Evolutionary conservation across 2,329 filamentous ascomycete genomes (phyloP).

Genomic region (Clonostachys chloroleuca): DNA sequence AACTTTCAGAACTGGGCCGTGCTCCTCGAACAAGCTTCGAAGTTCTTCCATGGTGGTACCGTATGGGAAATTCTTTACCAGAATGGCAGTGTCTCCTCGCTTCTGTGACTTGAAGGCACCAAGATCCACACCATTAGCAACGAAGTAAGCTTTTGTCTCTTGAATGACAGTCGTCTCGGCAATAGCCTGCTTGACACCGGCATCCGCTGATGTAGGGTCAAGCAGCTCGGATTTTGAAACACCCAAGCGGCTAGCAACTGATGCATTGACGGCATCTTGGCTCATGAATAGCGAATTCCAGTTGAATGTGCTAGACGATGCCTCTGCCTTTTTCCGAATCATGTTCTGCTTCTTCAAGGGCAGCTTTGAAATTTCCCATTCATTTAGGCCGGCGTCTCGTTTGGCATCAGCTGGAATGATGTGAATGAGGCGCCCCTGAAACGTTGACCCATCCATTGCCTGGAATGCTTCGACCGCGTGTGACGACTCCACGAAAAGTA

Average conservation of each 20-base stretch:
- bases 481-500: slow-evolving; percentile 70
- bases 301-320: slow-evolving; percentile 76
- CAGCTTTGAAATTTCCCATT: slow-evolving; percentile 84
- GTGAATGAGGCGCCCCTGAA: slow-evolving; percentile 89
- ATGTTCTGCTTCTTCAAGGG: slow-evolving; percentile 93
- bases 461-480: slow-evolving; percentile 76
- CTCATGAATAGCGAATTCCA: slow-evolving; percentile 99
- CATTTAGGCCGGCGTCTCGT: slow-evolving; percentile 76
- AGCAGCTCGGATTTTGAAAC: slow-evolving; percentile 88
- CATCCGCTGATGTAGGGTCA: slow-evolving; percentile 92
- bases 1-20: slow-evolving; percentile 74
- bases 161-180: slow-evolving; percentile 95
- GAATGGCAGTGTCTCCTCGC: slow-evolving; percentile 79
- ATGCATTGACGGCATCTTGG: slow-evolving; percentile 89
- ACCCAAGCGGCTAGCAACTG: slow-evolving; percentile 79
- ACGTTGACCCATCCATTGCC: slow-evolving; percentile 75
- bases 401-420: slow-evolving; percentile 82
- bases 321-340: slow-evolving; percentile 79
- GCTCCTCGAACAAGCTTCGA: slow-evolving; percentile 76
- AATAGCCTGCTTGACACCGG: slow-evolving; percentile 92
- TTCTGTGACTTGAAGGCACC: slow-evolving; percentile 84
- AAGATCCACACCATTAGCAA: slow-evolving; percentile 82
- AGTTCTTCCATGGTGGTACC: slow-evolving; percentile 78
- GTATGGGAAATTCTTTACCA: slow-evolving; percentile 93
- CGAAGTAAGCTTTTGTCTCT: slow-evolving; percentile 91